Percentiles rank a stretch among this genome's conserved stretches.
Evolutionary conservation across 2,329 filamentous ascomycete species (phyloP).

Genomic region (Ophiostoma himal-ulmi): DNA sequence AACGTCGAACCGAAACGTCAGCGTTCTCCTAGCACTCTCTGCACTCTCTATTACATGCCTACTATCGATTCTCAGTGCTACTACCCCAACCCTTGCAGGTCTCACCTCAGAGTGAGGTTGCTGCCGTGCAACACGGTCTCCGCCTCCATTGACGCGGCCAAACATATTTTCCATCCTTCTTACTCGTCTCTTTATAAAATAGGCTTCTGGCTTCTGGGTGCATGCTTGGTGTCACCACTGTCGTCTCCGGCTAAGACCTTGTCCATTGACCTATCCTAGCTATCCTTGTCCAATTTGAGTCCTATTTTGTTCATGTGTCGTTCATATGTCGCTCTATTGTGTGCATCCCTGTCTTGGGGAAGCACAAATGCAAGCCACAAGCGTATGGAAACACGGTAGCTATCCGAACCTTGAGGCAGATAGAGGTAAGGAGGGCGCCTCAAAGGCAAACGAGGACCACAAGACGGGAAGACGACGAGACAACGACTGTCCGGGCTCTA

Average conservation of each 20-base stretch:
- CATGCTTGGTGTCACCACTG: not conserved
- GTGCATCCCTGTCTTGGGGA: not conserved
- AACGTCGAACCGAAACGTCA: not conserved
- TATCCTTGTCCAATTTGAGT: not conserved
- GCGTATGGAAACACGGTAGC: slow-evolving; percentile 10
- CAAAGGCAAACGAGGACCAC: not conserved
- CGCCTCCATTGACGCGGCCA: slow-evolving; percentile 1
- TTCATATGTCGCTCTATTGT: not conserved
- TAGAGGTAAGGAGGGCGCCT: not conserved
- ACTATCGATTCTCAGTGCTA: not conserved
- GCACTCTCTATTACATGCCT: not conserved
- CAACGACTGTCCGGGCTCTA: not conserved
- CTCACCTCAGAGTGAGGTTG: slow-evolving; percentile 9
- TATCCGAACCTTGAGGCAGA: not conserved
- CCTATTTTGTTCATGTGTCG: too few relatives aligned
- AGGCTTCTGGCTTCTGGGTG: not conserved
- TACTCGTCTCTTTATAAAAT: not conserved
- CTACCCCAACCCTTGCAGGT: slow-evolving; percentile 1
- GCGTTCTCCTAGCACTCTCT: not conserved
- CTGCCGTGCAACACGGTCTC: not conserved
- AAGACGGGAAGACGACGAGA: not conserved
- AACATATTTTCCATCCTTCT: not conserved
- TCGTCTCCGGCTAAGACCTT: slow-evolving; percentile 2
- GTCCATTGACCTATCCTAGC: not conserved
- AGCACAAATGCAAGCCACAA: slow-evolving; percentile 3